Base-by-base conservation (phyloP, 1,139 yeast species). In the Taphrina confusa region DNA sequence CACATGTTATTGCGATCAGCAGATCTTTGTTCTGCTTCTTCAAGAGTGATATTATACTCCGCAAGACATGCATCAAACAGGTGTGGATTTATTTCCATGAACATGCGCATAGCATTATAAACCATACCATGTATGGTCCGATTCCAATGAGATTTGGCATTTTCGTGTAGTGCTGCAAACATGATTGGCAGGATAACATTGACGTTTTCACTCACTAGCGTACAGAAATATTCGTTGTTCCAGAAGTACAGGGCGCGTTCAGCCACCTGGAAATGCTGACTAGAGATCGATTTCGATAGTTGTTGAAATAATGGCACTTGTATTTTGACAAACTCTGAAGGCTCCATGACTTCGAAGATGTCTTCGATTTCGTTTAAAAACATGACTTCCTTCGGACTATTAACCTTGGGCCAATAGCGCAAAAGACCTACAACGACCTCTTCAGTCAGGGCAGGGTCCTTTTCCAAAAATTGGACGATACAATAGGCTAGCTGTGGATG, bases 401-500 rank as follows among this genome's bases (percentile, higher is more conserved):
- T 90, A 61, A 88, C 86, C 73, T 94, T 94, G 56, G 99, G 99
- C 99, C 99, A 92, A 74, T 84, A 94, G 69, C 96, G 81, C 68
- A 92, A 76, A 62, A 92, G 76, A 1, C 97, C 97, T 88, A 89
- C 85, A 33, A 92, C 82, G 25, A 92, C 97, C 71, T 91, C 97
- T 72, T 91, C 97, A 1, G 97, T 92, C 68, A 92, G 78, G 12
- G 82, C 68, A 1, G 96, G 95, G 71, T 92, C 98, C 73, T 92
- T 92, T 69, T 92, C 98, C 69, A 92, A 77, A 73, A 92, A 92
- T 75, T 92, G 99, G 14, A 94, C 95, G 61, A 94, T 87, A 75
- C 99, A 92, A 74, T 92, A 92, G 11, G 97, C 96, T 67, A 92
- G 78, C 73, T 94, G 98, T 42, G 98, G 96, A 72, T 92, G 98